Percentiles rank a stretch among this genome's conserved stretches.
Evolutionary conservation across 106 monocot genomes (phyloP).

Genomic region (Acorus gramineus): DNA sequence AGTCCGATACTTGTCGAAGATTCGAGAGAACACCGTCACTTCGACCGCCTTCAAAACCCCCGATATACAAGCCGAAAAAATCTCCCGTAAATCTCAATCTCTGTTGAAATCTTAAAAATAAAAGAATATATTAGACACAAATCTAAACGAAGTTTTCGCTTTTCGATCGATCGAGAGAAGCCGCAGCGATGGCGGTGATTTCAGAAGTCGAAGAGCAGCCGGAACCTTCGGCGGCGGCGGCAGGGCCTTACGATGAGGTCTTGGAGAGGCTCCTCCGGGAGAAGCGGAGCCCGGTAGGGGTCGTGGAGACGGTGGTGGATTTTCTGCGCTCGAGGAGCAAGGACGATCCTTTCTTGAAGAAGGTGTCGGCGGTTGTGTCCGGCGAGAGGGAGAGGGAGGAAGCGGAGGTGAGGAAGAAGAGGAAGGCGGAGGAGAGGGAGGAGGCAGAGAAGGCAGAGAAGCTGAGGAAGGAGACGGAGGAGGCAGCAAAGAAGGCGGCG

Average conservation of each 20-base stretch:
- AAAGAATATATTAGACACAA: too few species aligned
- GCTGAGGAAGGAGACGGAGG: background rate
- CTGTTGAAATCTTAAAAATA: too few species aligned
- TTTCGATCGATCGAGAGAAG: too few species aligned
- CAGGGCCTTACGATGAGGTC: conserved; percentile 3
- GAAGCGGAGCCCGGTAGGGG: conserved; percentile 12
- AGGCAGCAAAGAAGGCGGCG: background rate
- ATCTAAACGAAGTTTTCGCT: too few species aligned
- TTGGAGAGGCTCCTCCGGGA: conserved; percentile 6
- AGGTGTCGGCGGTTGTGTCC: conserved; percentile 18
- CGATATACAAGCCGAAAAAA: too few species aligned
- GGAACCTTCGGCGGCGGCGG: background rate
- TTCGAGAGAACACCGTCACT: too few species aligned
- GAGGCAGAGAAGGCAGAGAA: conserved; percentile 2
- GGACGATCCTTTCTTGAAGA: conserved; percentile 8
- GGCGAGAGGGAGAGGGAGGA: conserved; percentile 1
- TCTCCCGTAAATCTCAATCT: too few species aligned
- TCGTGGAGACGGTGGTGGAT: conserved; percentile 23
- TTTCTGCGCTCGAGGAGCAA: conserved; percentile 31
- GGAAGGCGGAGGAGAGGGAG: background rate
- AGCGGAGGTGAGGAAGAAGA: background rate
- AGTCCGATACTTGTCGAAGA: too few species aligned
- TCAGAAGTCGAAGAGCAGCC: background rate
- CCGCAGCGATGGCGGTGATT: too few species aligned
- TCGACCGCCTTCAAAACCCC: too few species aligned